Evolutionary conservation across 345 rosid species (phyloP).

Genomic region (Odontarrhena argentea): DNA sequence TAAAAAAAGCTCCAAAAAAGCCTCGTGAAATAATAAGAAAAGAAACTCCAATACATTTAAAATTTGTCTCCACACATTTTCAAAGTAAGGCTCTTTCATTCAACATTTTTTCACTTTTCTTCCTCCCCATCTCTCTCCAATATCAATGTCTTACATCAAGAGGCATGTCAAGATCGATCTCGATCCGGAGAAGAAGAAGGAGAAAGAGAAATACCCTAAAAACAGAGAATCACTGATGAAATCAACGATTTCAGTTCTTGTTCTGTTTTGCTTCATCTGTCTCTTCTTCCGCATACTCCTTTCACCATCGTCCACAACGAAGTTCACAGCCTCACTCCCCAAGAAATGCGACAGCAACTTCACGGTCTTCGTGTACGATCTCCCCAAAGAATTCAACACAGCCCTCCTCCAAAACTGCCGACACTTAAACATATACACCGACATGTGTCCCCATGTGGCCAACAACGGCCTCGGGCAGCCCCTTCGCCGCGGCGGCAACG

Average conservation of each 20-base stretch:
- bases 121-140: neutral
- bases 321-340: neutral
- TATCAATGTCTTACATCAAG: conserved; percentile 34
- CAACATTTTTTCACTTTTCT: neutral
- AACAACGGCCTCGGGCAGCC: conserved; percentile 60
- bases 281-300: conserved; percentile 19
- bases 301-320: neutral
- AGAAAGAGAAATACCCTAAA: conserved; percentile 31
- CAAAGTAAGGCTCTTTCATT: conserved; percentile 19
- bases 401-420: conserved; percentile 46
- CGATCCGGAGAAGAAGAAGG: conserved; percentile 17
- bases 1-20: too few species aligned
- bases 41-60: too few species aligned
- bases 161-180: conserved; percentile 28
- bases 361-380: conserved; percentile 52
- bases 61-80: too few species aligned
- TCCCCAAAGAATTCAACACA: conserved; percentile 53
- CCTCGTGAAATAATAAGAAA: too few species aligned
- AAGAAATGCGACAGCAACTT: conserved; percentile 30
- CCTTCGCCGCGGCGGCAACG: neutral
- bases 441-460: conserved; percentile 56
- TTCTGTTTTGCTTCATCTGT: conserved; percentile 19
- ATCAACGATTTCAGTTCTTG: neutral
- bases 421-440: conserved; percentile 45
- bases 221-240: conserved; percentile 23